Conservation (phyloP, 169 alveolate species). For the Plasmodium chabaudi region DNA sequence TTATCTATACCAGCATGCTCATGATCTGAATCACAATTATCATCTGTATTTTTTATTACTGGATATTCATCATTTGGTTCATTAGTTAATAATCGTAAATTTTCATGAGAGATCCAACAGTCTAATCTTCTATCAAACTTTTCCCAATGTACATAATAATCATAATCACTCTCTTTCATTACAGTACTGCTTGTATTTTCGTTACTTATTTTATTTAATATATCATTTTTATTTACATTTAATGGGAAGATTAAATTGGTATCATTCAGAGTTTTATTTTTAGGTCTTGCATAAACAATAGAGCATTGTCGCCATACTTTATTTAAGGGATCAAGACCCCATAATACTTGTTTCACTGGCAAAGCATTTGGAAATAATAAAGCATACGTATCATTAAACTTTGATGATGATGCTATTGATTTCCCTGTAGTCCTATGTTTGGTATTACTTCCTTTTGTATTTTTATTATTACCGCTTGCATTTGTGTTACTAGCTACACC, state of each 20-base stretch:
- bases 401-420: constrained; percentile 16
- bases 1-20: constrained; percentile 92
- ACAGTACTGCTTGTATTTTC: constrained; percentile 24
- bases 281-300: constrained; percentile 84
- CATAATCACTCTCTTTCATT: constrained; percentile 83
- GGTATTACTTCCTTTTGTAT: constrained; percentile 25
- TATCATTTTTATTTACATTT: constrained; percentile 12
- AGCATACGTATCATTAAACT: constrained; percentile 51
- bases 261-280: constrained; percentile 31
- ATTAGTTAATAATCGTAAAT: constrained; percentile 84
- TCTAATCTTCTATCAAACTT: constrained; percentile 91
- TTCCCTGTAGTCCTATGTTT: constrained; percentile 43
- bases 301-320: constrained; percentile 82
- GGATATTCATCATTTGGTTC: constrained; percentile 84
- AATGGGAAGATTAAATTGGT: constrained; percentile 16
- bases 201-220: constrained; percentile 39
- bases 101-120: constrained; percentile 90
- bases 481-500: not conserved
- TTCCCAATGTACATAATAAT: constrained; percentile 91
- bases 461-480: not conserved
- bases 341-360: constrained; percentile 83
- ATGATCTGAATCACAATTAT: constrained; percentile 80
- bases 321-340: constrained; percentile 82
- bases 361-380: constrained; percentile 82
- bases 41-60: constrained; percentile 73